Evolutionary conservation across 179 eudicot species (phyloP), one percentile per base, ranked within the genome.

Genomic region (Camellia oleifera): DNA sequence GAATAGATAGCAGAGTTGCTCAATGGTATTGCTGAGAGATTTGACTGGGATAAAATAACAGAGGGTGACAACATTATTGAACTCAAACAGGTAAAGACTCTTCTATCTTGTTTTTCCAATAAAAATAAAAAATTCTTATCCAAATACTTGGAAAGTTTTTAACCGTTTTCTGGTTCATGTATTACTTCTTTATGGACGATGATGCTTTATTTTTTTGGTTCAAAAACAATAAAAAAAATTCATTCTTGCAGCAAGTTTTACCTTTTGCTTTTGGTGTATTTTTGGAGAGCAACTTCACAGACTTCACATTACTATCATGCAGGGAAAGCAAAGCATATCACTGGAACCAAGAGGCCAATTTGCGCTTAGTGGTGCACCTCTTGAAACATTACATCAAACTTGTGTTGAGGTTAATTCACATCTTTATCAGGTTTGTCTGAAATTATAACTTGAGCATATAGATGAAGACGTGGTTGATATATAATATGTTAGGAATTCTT

Each of bases 361-460:
- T 81, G 99, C 92, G 86, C 98, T 96, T 66, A 96, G 99, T 83
- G 98, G 99, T 81, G 99, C 99, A 71, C 97, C 99, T 65, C 91
- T 96, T 82, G 97, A 96, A 85, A 92, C 98, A 46, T 88, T 96
- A 72, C 99, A 96, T 90, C 98, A 94, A 89, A 96, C 98, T 44
- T 96, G 97, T 85, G 99, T 97, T 14, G 98, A 94, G 85, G 97
- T 94, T 76, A 94, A 96, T 86, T 96, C 99, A 44, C 99, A 96
- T 80, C 97, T 96, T 80, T 96, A 96, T 86, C 99, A 96, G 98
- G 99, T 94, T 69, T 64, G 83, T 82, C n/a, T 61, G 11, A 68
- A 32, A 40, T 18, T 5, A 52, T 61, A 20, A 44, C 10, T 73
- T 74, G 0, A 10, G 23, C 23, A 53, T 32, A 20, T 5, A 11